phyloP scores from a whole-genome alignment of 805 yeast species.

The Brettanomyces custersianus region DNA sequence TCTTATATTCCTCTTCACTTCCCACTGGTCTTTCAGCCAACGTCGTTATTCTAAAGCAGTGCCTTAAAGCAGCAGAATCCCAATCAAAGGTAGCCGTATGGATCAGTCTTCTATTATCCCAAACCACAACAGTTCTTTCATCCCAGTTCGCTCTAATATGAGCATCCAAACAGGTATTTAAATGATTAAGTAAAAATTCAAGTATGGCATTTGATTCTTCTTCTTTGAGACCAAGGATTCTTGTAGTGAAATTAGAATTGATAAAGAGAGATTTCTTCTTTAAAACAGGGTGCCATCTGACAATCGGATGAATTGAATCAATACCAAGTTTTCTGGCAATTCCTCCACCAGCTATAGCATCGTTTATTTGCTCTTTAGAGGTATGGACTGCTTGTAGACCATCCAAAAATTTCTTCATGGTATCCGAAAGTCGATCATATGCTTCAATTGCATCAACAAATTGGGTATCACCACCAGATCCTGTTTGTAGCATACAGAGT shows the following conservation, averaged over 20 bases:
- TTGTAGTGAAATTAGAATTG: constrained; percentile 53
- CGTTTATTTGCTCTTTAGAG: constrained; percentile 59
- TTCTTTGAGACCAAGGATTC: constrained; percentile 61
- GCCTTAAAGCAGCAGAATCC: constrained; percentile 59
- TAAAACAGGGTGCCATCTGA: constrained; percentile 67
- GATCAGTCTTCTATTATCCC: constrained; percentile 70
- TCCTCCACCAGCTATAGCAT: constrained; percentile 47
- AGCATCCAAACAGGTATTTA: constrained; percentile 45
- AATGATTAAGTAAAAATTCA: constrained; percentile 44
- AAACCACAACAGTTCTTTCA: constrained; percentile 58
- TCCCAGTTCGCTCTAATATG: constrained; percentile 68
- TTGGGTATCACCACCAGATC: constrained; percentile 70
- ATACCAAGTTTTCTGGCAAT: constrained; percentile 58
- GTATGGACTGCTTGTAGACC: constrained; percentile 65
- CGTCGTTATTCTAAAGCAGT: constrained; percentile 66
- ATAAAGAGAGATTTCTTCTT: constrained; percentile 50
- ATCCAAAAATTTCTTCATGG: constrained; percentile 45
- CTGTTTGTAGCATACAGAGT: constrained; percentile 47
- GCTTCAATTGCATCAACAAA: constrained; percentile 68
- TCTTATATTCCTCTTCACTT: constrained; percentile 21
- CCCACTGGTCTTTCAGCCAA: constrained; percentile 59
- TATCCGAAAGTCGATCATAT: constrained; percentile 61
- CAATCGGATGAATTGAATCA: constrained; percentile 57
- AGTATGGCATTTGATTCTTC: constrained; percentile 62
- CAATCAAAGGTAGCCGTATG: constrained; percentile 70